Base-by-base conservation (phyloP, 805 yeast species). In the Zygotorulaspora florentina region DNA sequence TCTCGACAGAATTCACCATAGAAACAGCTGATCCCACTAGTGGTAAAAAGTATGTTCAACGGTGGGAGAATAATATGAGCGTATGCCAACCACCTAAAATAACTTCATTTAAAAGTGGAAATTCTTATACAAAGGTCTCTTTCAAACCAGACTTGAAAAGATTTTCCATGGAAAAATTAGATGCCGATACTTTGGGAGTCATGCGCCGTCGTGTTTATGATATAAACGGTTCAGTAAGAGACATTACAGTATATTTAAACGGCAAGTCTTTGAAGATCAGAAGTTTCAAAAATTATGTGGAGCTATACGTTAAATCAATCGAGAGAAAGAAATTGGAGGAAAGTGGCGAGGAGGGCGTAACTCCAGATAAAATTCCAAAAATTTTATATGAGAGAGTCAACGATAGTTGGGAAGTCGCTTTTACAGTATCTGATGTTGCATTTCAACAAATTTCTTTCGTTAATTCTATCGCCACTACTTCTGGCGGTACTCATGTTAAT, bases 371-470 rank as follows among this genome's bases (percentile, higher is more conserved):
- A 43, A 75, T 73, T 46, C 81, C 82, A 8, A 73, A 84, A 0
- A 76, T 93, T 44, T 83, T 93, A 10, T 86, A 89, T 62, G 93
- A 87, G 65, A 77, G 80, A 36, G 66, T 89, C 37, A 85, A 82
- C 58, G 93, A 86, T 47, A 77, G 96, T 52, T 93, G 99, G 99
- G 99, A 93, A 66, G 67, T 93, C 50, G 99, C 96, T 0, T 91
- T 93, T 70, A 91, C 96, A 1, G 85, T 89, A 3, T 86, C 97
- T 35, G 96, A 89, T 59, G 91, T 90, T 3, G 69, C 78, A 2
- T 93, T 93, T 67, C 87, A 87, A 57, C 99, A 93, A 65, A 93
- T 93, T 35, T 90, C 97, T 29, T 93, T 93, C 69, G 99, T 93
- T 12, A 93, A 93, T 64, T 89, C 97, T 6, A 93, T 93, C 63